phyloP scores from a whole-genome alignment of 768 basidiomycete species.

The Chlorophyllum brunneum region DNA sequence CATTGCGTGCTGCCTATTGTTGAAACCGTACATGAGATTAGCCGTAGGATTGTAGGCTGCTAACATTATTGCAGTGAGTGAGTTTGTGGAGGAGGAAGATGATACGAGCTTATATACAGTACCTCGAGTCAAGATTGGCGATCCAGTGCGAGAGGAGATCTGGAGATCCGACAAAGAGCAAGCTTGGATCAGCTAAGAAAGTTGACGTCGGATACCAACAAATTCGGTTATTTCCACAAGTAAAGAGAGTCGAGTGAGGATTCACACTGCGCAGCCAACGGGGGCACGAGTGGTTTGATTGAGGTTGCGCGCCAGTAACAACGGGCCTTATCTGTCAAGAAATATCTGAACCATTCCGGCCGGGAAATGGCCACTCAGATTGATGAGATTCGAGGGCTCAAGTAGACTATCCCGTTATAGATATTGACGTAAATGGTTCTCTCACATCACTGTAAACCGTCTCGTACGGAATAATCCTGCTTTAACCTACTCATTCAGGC shows the following conservation, averaged over 20 bases:
- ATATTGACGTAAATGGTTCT: constrained; percentile 8
- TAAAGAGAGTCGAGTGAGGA: constrained; percentile 8
- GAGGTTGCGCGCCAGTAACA: constrained; percentile 1
- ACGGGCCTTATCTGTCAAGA: constrained; percentile 1
- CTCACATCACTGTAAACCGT: background rate
- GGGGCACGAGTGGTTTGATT: constrained; percentile 9
- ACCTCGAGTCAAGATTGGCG: constrained; percentile 10
- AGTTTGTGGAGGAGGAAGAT: constrained; percentile 5
- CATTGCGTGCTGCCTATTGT: constrained; percentile 7
- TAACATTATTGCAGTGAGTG: constrained; percentile 8
- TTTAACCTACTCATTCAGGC: background rate
- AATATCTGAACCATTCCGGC: constrained; percentile 5
- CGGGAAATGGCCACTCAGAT: constrained; percentile 1
- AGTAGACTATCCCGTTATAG: constrained; percentile 5
- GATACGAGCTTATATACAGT: constrained; percentile 8
- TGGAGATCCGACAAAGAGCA: constrained; percentile 10
- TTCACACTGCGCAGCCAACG: constrained; percentile 8
- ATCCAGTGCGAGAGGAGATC: constrained; percentile 1
- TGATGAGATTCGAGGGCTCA: constrained; percentile 3
- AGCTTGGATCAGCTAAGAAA: constrained; percentile 5
- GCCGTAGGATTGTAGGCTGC: constrained; percentile 5
- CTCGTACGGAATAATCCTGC: background rate
- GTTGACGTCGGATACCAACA: constrained; percentile 6
- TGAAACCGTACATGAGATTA: constrained; percentile 8
- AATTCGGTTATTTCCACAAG: constrained; percentile 6